phyloP scores from a whole-genome alignment of 78 protist genomes.

The Polysphondylium violaceum region DNA sequence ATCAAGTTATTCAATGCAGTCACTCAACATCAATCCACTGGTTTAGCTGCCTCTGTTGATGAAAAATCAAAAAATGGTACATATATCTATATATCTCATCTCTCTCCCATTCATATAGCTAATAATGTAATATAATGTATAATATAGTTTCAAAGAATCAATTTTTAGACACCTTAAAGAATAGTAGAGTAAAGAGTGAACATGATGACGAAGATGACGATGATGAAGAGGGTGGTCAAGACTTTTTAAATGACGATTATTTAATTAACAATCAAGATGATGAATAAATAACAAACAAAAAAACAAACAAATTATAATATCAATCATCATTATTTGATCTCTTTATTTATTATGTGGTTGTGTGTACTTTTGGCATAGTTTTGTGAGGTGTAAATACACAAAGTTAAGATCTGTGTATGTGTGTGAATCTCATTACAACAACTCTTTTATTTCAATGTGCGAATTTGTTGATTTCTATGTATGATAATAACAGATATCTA shows the following conservation, averaged over 20 bases:
- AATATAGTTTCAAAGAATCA: conserved; percentile 61
- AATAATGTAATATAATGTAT: background rate
- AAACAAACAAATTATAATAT: background rate
- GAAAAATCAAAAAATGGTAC: conserved; percentile 37
- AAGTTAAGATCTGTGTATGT: too few relatives aligned
- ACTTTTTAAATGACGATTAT: conserved; percentile 55
- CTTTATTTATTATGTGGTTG: background rate
- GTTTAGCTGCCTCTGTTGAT: conserved; percentile 7
- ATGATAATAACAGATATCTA: too few relatives aligned
- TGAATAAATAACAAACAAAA: background rate
- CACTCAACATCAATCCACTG: conserved; percentile 56
- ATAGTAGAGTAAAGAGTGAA: background rate
- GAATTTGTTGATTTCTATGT: too few relatives aligned
- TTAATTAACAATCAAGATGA: conserved; percentile 9
- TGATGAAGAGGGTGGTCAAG: conserved; percentile 12
- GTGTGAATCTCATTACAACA: too few relatives aligned
- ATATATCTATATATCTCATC: background rate
- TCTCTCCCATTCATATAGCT: background rate
- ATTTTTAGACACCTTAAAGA: conserved; percentile 53
- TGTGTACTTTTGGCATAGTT: too few relatives aligned
- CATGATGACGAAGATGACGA: background rate
- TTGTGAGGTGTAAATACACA: too few relatives aligned
- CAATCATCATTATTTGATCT: background rate
- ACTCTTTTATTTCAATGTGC: too few relatives aligned
- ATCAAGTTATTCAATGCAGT: conserved; percentile 72